Evolutionary conservation across 2,329 filamentous ascomycete genomes (phyloP).

Genomic region (Aureobasidium uvarum): DNA sequence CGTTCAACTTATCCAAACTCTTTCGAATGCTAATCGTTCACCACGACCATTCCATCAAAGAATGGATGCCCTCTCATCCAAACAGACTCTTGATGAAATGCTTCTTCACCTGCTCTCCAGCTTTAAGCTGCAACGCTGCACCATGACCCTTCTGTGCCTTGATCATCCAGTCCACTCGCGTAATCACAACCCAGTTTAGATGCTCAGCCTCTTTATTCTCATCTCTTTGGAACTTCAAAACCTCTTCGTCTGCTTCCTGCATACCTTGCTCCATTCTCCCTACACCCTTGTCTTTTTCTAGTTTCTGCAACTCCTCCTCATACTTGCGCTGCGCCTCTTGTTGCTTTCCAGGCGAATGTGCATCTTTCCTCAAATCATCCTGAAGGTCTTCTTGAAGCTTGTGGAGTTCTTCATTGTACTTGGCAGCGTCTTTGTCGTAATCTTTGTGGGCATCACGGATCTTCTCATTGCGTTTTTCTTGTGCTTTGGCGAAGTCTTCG

Average conservation of each 20-base stretch:
- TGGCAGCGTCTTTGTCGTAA: background rate
- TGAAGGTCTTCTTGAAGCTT: background rate
- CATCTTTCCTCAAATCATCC: background rate
- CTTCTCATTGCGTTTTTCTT: background rate
- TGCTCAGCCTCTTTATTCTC: conserved; percentile 5
- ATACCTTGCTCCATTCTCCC: background rate
- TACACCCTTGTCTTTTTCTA: background rate
- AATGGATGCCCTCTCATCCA: background rate
- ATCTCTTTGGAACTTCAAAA: background rate
- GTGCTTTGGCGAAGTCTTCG: background rate
- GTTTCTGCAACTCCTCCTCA: background rate
- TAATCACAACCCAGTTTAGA: conserved; percentile 3
- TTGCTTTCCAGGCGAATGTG: background rate
- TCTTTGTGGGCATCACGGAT: background rate
- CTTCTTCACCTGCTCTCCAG: conserved; percentile 9
- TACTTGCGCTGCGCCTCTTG: background rate
- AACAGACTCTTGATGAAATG: background rate
- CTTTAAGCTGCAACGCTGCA: background rate
- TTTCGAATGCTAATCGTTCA: too few relatives aligned
- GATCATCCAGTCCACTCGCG: background rate
- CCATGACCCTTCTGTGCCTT: background rate
- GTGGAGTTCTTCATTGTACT: conserved; percentile 2
- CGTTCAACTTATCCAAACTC: too few relatives aligned
- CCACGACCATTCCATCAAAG: too few relatives aligned
- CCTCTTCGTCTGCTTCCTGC: background rate